phyloP scores from a whole-genome alignment of 192 early-diverging fungal genomes.

The Backusella westeae region DNA sequence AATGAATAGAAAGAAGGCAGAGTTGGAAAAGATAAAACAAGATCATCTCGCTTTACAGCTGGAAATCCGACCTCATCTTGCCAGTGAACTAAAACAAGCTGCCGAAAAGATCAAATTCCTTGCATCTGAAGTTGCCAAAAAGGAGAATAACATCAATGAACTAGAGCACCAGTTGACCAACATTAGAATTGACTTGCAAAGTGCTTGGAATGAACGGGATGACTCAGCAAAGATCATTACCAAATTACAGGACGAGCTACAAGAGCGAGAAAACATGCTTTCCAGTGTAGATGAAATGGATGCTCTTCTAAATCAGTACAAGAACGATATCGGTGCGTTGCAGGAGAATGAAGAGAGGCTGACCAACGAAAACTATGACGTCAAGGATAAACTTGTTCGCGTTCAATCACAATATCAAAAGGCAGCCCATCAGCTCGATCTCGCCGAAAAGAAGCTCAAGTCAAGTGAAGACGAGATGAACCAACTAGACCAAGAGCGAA shows the following conservation, averaged over 20 bases:
- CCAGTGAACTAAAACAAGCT: not conserved
- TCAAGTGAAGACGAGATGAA: not conserved
- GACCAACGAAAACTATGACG: not conserved
- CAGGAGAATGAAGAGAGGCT: not conserved
- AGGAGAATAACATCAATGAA: not conserved
- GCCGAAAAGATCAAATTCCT: not conserved
- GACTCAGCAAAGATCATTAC: not conserved
- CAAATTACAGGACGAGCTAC: not conserved
- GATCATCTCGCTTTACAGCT: not conserved
- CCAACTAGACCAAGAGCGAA: not conserved
- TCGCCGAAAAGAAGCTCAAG: not conserved
- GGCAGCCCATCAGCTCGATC: not conserved
- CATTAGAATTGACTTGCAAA: not conserved
- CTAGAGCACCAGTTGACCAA: not conserved
- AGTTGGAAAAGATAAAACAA: not conserved
- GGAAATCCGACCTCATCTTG: not conserved
- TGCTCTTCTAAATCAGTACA: not conserved
- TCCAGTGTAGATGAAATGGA: not conserved
- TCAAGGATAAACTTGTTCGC: not conserved
- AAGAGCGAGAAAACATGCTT: not conserved
- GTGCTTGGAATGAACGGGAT: not conserved
- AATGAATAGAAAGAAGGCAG: not conserved
- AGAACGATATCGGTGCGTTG: not conserved
- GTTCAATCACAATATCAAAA: not conserved
- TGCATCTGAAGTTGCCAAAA: not conserved